A percentile compares a stretch with the other conserved stretches of the same genome.
Evolutionary conservation across 331 rosid genomes (phyloP).

Genomic region (Acacia pycnantha): DNA sequence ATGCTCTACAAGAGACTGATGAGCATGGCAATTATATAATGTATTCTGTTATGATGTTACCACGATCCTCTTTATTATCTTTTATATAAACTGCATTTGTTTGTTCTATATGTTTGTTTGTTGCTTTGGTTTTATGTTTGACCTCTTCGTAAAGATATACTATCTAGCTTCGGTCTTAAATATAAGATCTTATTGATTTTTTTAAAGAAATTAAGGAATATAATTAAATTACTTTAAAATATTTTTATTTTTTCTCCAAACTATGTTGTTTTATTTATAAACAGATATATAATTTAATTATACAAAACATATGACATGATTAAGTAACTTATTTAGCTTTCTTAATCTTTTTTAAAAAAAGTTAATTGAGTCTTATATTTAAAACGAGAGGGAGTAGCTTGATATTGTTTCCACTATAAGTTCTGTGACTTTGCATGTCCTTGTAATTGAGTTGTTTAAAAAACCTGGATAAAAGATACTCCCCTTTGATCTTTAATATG

Average conservation of each 20-base stretch:
- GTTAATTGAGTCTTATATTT: too few species aligned
- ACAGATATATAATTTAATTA: too few species aligned
- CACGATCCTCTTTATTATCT: neutral
- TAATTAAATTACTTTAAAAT: too few species aligned
- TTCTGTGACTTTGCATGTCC: neutral
- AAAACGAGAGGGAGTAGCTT: too few species aligned
- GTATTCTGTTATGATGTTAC: neutral
- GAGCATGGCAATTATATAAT: neutral
- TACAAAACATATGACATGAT: too few species aligned
- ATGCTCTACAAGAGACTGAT: neutral
- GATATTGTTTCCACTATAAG: neutral
- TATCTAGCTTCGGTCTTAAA: fast-evolving
- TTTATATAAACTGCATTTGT: neutral
- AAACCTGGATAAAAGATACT: neutral
- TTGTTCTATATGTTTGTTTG: neutral
- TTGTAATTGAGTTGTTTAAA: slow-evolving; percentile 9
- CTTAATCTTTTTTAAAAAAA: too few species aligned
- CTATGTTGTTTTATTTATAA: too few species aligned
- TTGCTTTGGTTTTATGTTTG: slow-evolving; percentile 17
- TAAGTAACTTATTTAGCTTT: too few species aligned
- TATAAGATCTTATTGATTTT: too few species aligned
- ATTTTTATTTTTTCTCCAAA: too few species aligned
- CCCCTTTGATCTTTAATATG: fast-evolving
- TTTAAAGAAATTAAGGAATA: too few species aligned
- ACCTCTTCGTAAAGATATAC: neutral